Percentiles rank a stretch among this genome's conserved stretches.
phyloP scores from a whole-genome alignment of 2,329 filamentous ascomycete genomes.

The Claviceps sp. region DNA sequence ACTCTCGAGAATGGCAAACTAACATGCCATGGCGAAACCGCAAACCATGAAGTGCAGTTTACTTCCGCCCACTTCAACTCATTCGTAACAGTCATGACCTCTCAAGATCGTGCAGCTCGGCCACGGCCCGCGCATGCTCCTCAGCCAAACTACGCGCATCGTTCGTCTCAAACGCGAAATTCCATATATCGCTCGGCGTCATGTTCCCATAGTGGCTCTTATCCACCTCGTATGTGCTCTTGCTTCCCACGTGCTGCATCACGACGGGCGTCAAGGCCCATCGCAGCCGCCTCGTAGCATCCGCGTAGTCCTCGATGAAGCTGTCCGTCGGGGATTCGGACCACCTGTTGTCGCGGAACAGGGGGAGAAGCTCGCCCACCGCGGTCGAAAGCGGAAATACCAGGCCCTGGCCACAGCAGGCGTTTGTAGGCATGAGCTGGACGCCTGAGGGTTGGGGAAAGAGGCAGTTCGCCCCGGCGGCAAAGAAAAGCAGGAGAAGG shows the following conservation, averaged over 20 bases:
- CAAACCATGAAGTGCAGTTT: no score
- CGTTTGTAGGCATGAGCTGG: slow-evolving; percentile 4
- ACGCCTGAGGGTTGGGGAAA: slow-evolving; percentile 3
- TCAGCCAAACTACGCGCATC: not conserved
- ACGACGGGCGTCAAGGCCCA: slow-evolving; percentile 6
- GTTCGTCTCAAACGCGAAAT: slow-evolving; percentile 6
- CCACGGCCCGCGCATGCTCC: not conserved
- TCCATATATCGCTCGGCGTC: slow-evolving; percentile 7
- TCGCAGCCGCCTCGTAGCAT: not conserved
- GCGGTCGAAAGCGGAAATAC: slow-evolving; percentile 2
- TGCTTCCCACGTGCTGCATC: slow-evolving; percentile 7
- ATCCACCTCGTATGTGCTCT: slow-evolving; percentile 4
- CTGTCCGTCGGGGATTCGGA: slow-evolving; percentile 2
- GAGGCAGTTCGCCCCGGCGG: slow-evolving; percentile 5
- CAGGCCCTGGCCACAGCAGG: slow-evolving; percentile 6
- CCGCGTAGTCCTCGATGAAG: slow-evolving; percentile 6
- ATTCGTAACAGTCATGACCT: no score
- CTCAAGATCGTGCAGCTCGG: no score
- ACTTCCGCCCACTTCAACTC: no score
- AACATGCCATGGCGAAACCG: no score
- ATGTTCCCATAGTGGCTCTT: slow-evolving; percentile 1
- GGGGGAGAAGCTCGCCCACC: not conserved
- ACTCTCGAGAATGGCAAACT: no score
- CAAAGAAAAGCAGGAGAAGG: slow-evolving; percentile 5
- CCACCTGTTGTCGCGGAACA: slow-evolving; percentile 1